Percentiles rank a stretch among this genome's conserved stretches.
Evolutionary conservation across 2,329 filamentous ascomycete genomes (phyloP).

Genomic region (Zarea fungicola): DNA sequence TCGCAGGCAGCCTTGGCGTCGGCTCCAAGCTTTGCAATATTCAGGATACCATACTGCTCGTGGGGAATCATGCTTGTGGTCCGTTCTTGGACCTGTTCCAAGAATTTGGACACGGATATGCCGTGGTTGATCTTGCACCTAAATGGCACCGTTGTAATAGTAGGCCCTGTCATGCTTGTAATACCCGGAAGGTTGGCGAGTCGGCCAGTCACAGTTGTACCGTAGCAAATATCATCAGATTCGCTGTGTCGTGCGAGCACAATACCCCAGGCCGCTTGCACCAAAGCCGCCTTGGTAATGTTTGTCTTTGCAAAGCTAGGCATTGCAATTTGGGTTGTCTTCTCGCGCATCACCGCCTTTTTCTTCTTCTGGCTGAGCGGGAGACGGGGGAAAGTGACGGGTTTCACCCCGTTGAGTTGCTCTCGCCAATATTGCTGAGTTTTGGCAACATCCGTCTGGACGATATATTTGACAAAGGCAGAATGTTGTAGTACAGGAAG

Average conservation of each 20-base stretch:
- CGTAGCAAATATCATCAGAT: conserved; percentile 5
- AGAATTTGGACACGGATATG: not conserved
- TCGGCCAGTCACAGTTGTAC: not conserved
- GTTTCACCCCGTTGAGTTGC: not conserved
- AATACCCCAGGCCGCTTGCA: conserved; percentile 4
- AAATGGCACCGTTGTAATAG: not conserved
- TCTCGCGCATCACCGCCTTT: not conserved
- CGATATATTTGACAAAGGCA: not conserved
- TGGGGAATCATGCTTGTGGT: not conserved
- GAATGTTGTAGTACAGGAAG: not conserved
- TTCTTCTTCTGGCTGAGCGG: not conserved
- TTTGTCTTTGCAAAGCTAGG: not conserved
- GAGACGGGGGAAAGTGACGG: not conserved
- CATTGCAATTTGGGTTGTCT: not conserved
- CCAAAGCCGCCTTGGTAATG: not conserved
- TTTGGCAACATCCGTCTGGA: not conserved
- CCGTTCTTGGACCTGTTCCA: not conserved
- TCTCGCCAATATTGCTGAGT: conserved; percentile 1
- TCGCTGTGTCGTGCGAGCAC: conserved; percentile 5
- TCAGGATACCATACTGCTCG: conserved; percentile 10
- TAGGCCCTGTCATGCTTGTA: not conserved
- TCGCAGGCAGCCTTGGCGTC: conserved; percentile 10
- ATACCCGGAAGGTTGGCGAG: not conserved
- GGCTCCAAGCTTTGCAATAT: conserved; percentile 12
- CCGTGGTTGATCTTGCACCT: not conserved